Percentiles rank a stretch among this genome's conserved stretches.
These are phyloP conservation scores for Ceratocystis alfenasii DNA, from an alignment of 2,329 filamentous ascomycete species.

Conservation along the genomic window DNA sequence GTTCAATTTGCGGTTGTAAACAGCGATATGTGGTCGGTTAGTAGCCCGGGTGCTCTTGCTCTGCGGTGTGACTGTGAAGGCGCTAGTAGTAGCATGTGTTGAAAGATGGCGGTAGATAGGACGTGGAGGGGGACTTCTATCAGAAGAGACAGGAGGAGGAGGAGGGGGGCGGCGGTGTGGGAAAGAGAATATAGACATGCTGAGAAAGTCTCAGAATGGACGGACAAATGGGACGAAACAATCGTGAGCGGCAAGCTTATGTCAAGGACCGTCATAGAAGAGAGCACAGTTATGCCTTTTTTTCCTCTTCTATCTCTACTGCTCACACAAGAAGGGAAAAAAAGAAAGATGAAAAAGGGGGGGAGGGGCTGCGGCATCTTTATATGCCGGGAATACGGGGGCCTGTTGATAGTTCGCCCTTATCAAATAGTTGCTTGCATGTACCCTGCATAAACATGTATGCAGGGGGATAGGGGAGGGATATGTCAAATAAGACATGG, in stretches of 20 bases:
- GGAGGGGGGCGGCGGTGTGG: conserved; percentile 11
- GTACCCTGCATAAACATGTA: background rate
- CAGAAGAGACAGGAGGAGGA: background rate
- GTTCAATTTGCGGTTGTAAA: conserved; percentile 17
- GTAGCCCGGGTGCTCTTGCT: conserved; percentile 12
- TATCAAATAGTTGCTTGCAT: background rate
- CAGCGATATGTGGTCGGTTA: conserved; percentile 17
- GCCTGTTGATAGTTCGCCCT: background rate
- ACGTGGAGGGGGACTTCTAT: conserved; percentile 9
- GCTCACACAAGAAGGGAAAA: too few relatives aligned
- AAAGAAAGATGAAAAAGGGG: background rate
- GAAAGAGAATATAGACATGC: conserved; percentile 22
- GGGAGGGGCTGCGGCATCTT: background rate
- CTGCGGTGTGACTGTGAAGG: conserved; percentile 18
- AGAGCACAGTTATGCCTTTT: too few relatives aligned
- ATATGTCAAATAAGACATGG: background rate
- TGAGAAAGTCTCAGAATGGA: background rate
- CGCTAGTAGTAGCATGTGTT: conserved; percentile 22
- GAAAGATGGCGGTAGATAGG: conserved; percentile 21
- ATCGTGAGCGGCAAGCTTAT: background rate
- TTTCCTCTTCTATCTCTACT: too few relatives aligned
- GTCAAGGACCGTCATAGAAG: background rate
- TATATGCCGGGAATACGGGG: background rate
- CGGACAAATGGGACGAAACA: background rate
- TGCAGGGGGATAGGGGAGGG: background rate